phyloP scores from a whole-genome alignment of 768 basidiomycete species.

The Rhodotorula toruloides region DNA sequence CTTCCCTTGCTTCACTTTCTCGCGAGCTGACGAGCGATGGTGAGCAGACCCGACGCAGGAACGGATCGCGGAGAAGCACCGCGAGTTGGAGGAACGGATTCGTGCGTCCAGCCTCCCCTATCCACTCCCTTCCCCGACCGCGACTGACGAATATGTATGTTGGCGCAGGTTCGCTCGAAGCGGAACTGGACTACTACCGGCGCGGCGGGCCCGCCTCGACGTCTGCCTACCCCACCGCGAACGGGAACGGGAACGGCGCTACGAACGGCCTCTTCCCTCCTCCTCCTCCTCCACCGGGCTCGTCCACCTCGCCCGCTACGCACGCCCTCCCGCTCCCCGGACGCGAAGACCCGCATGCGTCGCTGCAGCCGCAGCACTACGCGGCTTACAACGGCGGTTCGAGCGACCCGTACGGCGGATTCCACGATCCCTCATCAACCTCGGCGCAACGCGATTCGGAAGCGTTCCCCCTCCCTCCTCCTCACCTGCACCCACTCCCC shows the following conservation, averaged over 20 bases:
- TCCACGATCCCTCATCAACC: background rate
- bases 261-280: too few species aligned
- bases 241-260: background rate
- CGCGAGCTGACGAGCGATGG: background rate
- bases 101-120: conserved; percentile 12
- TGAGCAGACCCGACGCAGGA: conserved; percentile 22
- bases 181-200: conserved; percentile 21
- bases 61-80: conserved; percentile 10
- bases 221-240: background rate
- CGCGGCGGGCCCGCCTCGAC: background rate
- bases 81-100: conserved; percentile 20
- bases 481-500: too few species aligned
- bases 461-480: conserved; percentile 29
- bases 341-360: background rate
- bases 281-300: background rate
- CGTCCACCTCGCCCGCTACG: too few species aligned
- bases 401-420: background rate
- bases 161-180: conserved; percentile 26
- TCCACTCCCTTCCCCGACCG: background rate
- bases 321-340: too few species aligned
- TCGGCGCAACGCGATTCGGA: conserved; percentile 7
- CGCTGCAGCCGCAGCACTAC: background rate
- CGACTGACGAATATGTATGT: too few species aligned
- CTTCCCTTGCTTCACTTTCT: too few species aligned
- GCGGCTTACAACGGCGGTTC: too few species aligned